A percentile compares a stretch with the other conserved stretches of the same genome.
phyloP scores from a whole-genome alignment of 2,329 filamentous ascomycete genomes.

The Pseudogymnoascus sp. region DNA sequence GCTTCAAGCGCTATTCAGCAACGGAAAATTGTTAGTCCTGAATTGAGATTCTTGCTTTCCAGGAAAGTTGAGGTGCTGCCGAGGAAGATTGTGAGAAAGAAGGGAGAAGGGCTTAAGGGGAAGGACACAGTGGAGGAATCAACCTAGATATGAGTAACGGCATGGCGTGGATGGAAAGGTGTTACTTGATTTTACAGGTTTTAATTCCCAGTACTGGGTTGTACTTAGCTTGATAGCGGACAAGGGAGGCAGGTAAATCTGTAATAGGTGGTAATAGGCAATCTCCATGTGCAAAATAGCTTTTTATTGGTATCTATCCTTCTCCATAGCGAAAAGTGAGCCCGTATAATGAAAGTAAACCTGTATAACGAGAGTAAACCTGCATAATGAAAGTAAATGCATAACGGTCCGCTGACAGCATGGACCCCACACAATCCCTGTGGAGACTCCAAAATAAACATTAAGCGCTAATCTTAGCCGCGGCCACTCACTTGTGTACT shows the following conservation, averaged over 20 bases:
- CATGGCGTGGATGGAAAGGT: not conserved
- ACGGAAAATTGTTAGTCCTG: slow-evolving; percentile 50
- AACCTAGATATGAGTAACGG: not conserved
- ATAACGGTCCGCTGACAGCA: not conserved
- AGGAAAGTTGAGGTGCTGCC: slow-evolving; percentile 41
- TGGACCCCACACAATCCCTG: not conserved
- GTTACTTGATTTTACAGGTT: not conserved
- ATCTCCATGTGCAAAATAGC: not conserved
- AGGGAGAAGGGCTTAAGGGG: slow-evolving; percentile 23
- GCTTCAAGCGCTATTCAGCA: slow-evolving; percentile 17
- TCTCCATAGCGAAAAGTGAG: not conserved
- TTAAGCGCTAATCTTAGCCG: not conserved
- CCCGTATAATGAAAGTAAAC: not conserved
- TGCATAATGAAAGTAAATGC: not conserved
- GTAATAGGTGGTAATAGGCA: not conserved
- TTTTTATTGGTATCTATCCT: not conserved
- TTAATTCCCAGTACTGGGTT: not conserved
- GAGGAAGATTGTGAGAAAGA: slow-evolving; percentile 27
- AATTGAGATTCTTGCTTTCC: slow-evolving; percentile 53
- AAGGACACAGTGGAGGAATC: not conserved
- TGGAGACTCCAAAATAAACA: not conserved
- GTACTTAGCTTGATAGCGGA: not conserved
- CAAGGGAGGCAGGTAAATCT: not conserved
- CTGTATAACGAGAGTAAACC: not conserved
- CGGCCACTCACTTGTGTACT: not conserved